These are phyloP conservation scores for Vickermania ingenoplastis DNA, from an alignment of 208 protist genomes.

Conservation along the genomic window DNA sequence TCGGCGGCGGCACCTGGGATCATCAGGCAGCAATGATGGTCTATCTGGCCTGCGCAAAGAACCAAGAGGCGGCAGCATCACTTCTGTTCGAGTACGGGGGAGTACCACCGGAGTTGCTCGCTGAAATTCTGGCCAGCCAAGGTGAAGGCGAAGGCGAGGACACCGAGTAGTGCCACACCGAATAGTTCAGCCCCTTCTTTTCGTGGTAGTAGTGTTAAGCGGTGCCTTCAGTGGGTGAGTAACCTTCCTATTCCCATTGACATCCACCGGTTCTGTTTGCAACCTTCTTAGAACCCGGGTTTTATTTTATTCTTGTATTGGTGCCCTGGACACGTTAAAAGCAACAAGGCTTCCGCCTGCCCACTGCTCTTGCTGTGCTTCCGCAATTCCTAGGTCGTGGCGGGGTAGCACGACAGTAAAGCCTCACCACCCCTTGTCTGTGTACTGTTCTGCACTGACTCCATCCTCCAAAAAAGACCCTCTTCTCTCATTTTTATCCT, in stretches of 20 bases:
- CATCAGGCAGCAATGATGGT: conserved; percentile 54
- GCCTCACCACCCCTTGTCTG: no score
- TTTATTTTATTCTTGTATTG: no score
- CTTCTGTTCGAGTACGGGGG: conserved; percentile 68
- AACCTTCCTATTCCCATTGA: conserved; percentile 1
- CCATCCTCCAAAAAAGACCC: no score
- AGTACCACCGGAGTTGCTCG: conserved; percentile 34
- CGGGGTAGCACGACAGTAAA: no score
- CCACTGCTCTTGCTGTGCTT: no score
- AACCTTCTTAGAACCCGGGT: no score
- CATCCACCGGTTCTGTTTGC: not conserved
- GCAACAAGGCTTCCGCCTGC: no score
- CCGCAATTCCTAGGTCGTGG: no score
- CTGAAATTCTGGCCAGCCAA: conserved; percentile 21
- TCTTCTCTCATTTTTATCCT: no score
- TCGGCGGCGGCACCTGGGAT: conserved; percentile 78
- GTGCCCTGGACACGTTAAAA: no score
- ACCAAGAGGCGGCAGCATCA: conserved; percentile 71
- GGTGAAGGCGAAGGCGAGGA: conserved; percentile 14
- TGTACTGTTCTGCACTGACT: no score
- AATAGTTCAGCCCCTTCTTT: not conserved
- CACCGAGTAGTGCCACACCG: no score
- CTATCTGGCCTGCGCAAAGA: conserved; percentile 52
- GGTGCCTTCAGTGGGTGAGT: not conserved
- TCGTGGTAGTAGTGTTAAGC: not conserved